A percentile compares a stretch with the other conserved stretches of the same genome.
These are phyloP conservation scores for Agastache rugosa DNA, from an alignment of 257 asterid genomes.

Conservation along the genomic window DNA sequence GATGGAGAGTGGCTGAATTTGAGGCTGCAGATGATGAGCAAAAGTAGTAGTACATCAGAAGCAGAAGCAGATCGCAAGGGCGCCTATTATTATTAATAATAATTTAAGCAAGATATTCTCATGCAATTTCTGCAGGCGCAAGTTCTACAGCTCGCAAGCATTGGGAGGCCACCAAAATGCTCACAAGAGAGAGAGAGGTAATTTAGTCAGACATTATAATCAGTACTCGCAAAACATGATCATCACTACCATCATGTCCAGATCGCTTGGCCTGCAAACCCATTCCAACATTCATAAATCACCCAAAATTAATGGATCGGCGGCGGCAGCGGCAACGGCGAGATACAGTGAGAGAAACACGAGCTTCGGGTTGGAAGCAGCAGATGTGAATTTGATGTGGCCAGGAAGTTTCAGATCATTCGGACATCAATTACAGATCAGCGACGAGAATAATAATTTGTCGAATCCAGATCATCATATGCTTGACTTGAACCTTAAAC, in stretches of 20 bases:
- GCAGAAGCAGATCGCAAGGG: conserved; percentile 3
- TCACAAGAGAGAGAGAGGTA: conserved; percentile 84
- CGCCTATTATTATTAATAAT: too few relatives aligned
- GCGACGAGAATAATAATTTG: conserved; percentile 39
- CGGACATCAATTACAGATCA: conserved; percentile 35
- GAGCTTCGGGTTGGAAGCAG: conserved; percentile 41
- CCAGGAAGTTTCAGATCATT: conserved; percentile 66
- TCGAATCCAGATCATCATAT: conserved; percentile 40
- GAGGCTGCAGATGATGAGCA: conserved; percentile 39
- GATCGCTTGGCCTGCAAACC: conserved; percentile 61
- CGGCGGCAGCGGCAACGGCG: conserved; percentile 9
- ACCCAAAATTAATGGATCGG: conserved; percentile 15
- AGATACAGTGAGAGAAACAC: too few relatives aligned
- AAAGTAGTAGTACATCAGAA: conserved; percentile 35
- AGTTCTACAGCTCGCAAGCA: conserved; percentile 79
- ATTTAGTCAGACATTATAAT: conserved; percentile 51
- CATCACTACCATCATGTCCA: too few relatives aligned
- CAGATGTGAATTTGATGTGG: conserved; percentile 50
- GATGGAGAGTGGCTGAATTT: conserved; percentile 58
- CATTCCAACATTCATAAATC: conserved; percentile 56
- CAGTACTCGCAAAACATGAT: too few relatives aligned
- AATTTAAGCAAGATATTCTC: conserved; percentile 49
- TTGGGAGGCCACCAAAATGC: conserved; percentile 90
- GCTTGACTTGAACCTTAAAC: conserved; percentile 77
- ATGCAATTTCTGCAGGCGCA: conserved; percentile 76